phyloP scores from a whole-genome alignment of 1,139 yeast genomes.

The Debaryomyces coudertii region DNA sequence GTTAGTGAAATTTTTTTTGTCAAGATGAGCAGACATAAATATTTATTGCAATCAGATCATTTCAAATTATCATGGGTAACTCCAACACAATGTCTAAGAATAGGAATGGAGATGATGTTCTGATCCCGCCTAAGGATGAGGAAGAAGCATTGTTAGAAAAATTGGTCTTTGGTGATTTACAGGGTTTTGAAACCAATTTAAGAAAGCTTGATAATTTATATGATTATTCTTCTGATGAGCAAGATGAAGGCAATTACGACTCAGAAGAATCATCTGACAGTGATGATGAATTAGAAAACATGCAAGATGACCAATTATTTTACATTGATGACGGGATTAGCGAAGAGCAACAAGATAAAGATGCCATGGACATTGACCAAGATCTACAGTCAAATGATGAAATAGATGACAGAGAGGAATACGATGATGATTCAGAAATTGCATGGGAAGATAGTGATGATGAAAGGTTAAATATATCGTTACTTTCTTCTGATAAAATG shows the following conservation, averaged over 20 bases:
- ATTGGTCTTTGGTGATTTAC: constrained; percentile 86
- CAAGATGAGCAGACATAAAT: constrained; percentile 9
- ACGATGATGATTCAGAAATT: constrained; percentile 39
- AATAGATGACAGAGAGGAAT: constrained; percentile 33
- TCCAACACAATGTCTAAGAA: constrained; percentile 25
- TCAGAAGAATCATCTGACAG: constrained; percentile 16
- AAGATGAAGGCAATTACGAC: constrained; percentile 26
- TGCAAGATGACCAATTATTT: constrained; percentile 65
- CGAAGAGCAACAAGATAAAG: constrained; percentile 31
- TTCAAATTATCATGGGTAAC: not conserved
- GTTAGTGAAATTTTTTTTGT: constrained; percentile 11
- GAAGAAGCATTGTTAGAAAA: constrained; percentile 81
- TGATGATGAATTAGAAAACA: constrained; percentile 33
- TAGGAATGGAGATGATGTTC: constrained; percentile 34
- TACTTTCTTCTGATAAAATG: constrained; percentile 60
- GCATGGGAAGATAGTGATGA: constrained; percentile 97
- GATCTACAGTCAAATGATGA: constrained; percentile 29
- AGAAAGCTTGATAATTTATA: constrained; percentile 60
- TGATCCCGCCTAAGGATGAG: constrained; percentile 70
- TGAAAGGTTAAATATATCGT: constrained; percentile 66
- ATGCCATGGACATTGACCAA: constrained; percentile 45
- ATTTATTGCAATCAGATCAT: not conserved
- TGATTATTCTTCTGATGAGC: constrained; percentile 51
- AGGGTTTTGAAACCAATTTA: constrained; percentile 74
- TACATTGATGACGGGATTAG: constrained; percentile 62